These are phyloP conservation scores for Sanghuangporus baumii DNA, from an alignment of 1,284 basidiomycete genomes.

Conservation along the genomic window DNA sequence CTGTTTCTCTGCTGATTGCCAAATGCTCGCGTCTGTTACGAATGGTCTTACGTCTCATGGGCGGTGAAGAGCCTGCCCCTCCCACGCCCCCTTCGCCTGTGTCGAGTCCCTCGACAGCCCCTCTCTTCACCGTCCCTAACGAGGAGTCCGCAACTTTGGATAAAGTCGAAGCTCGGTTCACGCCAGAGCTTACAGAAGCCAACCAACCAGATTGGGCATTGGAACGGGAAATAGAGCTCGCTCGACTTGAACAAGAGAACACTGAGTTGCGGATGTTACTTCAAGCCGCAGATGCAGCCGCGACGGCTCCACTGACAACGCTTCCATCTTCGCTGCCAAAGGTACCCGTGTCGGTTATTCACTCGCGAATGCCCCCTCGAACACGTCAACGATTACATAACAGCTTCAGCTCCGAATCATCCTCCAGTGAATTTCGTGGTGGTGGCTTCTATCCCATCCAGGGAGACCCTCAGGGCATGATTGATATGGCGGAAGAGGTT, in stretches of 20 bases:
- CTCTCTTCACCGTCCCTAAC: background rate
- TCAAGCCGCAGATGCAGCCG: slow-evolving; percentile 23
- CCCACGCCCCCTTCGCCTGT: background rate
- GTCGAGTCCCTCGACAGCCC: background rate
- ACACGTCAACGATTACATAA: slow-evolving; percentile 1
- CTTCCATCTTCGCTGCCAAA: slow-evolving; percentile 11
- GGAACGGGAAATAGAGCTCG: slow-evolving; percentile 83
- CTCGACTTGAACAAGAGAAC: slow-evolving; percentile 83
- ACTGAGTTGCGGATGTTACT: slow-evolving; percentile 69
- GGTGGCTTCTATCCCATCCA: background rate
- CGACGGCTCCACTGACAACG: background rate
- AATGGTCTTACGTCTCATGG: slow-evolving; percentile 62
- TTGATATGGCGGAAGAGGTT: slow-evolving; percentile 14
- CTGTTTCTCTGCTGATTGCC: slow-evolving; percentile 64
- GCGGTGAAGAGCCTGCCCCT: slow-evolving; percentile 39
- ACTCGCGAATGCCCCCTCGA: slow-evolving; percentile 6
- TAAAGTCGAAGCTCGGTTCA: slow-evolving; percentile 8
- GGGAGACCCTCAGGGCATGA: slow-evolving; percentile 6
- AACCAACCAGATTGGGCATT: slow-evolving; percentile 61
- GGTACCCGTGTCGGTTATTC: slow-evolving; percentile 4
- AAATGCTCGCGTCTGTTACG: slow-evolving; percentile 74
- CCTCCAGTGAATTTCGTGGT: slow-evolving; percentile 1
- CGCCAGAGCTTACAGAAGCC: slow-evolving; percentile 15
- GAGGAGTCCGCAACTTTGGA: background rate
- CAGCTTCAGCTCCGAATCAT: slow-evolving; percentile 14